Evolutionary conservation across 768 basidiomycete genomes (phyloP).

Genomic region (Termitomyces sp.): DNA sequence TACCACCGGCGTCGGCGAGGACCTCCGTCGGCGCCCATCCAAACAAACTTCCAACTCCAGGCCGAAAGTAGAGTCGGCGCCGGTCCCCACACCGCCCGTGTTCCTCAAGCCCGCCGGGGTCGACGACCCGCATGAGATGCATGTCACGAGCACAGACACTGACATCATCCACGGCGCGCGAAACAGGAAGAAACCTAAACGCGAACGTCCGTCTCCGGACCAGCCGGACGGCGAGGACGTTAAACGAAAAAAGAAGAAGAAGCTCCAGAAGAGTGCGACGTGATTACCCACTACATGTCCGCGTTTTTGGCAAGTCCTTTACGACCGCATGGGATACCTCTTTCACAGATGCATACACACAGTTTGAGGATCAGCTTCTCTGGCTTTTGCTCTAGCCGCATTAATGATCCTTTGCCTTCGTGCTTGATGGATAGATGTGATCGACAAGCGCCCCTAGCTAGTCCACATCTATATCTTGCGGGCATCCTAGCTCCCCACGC

Average conservation of each 20-base stretch:
- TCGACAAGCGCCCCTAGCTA: neutral
- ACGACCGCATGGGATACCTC: neutral
- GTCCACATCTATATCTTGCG: neutral
- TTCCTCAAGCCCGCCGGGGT: constrained; percentile 58
- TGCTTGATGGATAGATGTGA: neutral
- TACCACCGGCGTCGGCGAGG: constrained; percentile 41
- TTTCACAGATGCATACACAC: neutral
- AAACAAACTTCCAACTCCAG: neutral
- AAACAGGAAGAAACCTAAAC: constrained; percentile 23
- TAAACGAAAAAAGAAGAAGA: constrained; percentile 29
- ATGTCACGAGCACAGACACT: constrained; percentile 1
- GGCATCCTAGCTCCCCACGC: neutral
- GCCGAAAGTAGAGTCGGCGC: neutral
- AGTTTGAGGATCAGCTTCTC: neutral
- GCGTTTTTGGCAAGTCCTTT: neutral
- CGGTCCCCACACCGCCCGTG: neutral
- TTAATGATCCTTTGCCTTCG: neutral
- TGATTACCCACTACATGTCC: constrained; percentile 3
- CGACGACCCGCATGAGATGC: constrained; percentile 35
- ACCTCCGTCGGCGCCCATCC: constrained; percentile 35
- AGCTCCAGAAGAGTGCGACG: constrained; percentile 7
- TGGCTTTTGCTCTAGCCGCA: neutral
- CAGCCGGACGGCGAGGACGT: constrained; percentile 17
- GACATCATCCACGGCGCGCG: constrained; percentile 23
- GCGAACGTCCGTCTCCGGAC: constrained; percentile 19